Base-by-base conservation (phyloP, 306 rosid genomes). In the Datisca glomerata region DNA sequence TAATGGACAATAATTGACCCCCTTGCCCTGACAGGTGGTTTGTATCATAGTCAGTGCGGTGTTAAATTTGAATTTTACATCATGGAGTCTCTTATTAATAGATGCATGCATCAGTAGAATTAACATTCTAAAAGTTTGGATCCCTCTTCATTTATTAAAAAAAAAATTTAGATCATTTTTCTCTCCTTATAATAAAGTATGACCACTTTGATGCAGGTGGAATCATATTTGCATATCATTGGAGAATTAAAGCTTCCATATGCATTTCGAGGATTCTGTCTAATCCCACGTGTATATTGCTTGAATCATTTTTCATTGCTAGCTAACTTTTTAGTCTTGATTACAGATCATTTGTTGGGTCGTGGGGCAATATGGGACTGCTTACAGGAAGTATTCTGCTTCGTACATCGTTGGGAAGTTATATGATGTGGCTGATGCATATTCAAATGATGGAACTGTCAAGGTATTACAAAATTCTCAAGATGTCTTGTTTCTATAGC, bases 301-400 rank as follows among this genome's bases (percentile, higher is more conserved):
- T 48, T 41, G 48, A 38, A 38, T 13, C 35, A 10, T n/a, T 1
- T 38, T 3, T 5, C 8, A 8, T 38, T n/a, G 12, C 18, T n/a
- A 2, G 12, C 9, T 38, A n/a, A n/a, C 12, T 38, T n/a, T 15
- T 44, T 41, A 40, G 45, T 60, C 44, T 43, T 72, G 66, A 63
- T 80, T 61, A 47, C 78, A 89, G 97, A 91, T 89, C 61, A 89
- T 89, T 50, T 89, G 97, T 57, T 89, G 97, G 97, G 95, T 89
- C 70, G 51, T 89, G 45, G 97, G 97, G 51, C 95, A 89, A 62
- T 89, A 83, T 61, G 97, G 95, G 63, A 80, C 84, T 34, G 77
- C 91, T 27, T 93, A 77, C 72, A 91, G 97, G 56, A 75, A 73
- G 72, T 63, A 80, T 61, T 58, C 86, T 56, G 72, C 91, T 47